Conservation (phyloP, 768 basidiomycete species). For the Epithele typhae region DNA sequence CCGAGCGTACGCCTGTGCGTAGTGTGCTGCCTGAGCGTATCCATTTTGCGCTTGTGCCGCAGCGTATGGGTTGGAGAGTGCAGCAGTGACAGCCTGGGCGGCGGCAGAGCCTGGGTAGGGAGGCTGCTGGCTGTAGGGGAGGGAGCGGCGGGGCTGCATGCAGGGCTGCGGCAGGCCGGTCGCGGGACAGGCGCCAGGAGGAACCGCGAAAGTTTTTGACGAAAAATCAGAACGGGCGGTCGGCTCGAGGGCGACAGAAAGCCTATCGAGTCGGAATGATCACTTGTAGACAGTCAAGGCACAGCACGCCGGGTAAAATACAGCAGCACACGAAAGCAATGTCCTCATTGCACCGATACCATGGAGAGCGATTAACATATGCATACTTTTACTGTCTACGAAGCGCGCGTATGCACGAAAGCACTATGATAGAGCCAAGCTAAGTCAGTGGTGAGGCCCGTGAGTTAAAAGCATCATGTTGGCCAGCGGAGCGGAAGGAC, state of each 20-base stretch:
- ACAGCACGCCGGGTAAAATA: neutral
- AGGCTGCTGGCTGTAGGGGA: neutral
- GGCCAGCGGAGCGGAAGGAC: conserved; percentile 5
- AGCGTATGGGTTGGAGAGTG: conserved; percentile 27
- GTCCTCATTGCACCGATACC: conserved; percentile 14
- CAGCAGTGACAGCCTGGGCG: conserved; percentile 21
- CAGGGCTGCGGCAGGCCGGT: too few species aligned
- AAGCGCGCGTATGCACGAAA: conserved; percentile 25
- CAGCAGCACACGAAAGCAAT: conserved; percentile 9
- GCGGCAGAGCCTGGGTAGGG: conserved; percentile 4
- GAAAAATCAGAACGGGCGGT: neutral
- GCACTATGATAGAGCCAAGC: conserved; percentile 18
- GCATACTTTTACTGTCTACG: conserved; percentile 31
- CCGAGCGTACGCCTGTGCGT: conserved; percentile 28
- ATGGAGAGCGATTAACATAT: conserved; percentile 25
- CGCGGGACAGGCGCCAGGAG: neutral
- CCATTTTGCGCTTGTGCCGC: conserved; percentile 5
- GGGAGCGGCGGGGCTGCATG: conserved; percentile 10
- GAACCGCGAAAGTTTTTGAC: conserved; percentile 7
- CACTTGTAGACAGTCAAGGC: neutral
- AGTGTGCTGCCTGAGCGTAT: conserved; percentile 27
- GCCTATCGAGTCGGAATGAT: neutral
- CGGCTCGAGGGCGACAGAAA: neutral
- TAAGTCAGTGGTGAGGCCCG: conserved; percentile 13
- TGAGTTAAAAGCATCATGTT: conserved; percentile 18